Conservation (phyloP, 768 basidiomycete species). For the Boletellus ananas region DNA sequence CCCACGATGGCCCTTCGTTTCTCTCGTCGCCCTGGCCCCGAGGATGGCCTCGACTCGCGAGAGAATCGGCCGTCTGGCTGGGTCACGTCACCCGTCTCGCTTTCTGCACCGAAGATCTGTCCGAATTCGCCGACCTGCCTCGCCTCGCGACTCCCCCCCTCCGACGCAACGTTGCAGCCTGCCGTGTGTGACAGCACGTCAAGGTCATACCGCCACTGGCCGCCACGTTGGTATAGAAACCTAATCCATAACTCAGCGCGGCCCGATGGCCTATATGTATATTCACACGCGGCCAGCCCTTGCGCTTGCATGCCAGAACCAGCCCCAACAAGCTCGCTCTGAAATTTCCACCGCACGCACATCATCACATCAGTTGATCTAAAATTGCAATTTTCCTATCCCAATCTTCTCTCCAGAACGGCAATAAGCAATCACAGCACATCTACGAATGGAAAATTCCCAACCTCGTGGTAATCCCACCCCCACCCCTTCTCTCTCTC, state of each 20-base stretch:
- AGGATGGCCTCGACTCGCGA: too few species aligned
- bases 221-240: constrained; percentile 16
- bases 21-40: not conserved
- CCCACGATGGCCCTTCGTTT: too few species aligned
- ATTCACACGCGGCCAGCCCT: constrained; percentile 3
- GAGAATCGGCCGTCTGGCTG: too few species aligned
- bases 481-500: not conserved
- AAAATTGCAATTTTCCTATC: constrained; percentile 6
- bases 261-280: constrained; percentile 4
- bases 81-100: too few species aligned
- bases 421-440: constrained; percentile 8
- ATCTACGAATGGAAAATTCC: not conserved
- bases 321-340: not conserved
- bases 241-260: not conserved
- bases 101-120: not conserved
- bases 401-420: not conserved
- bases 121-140: not conserved
- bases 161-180: constrained; percentile 18
- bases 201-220: constrained; percentile 21
- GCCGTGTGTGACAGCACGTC: constrained; percentile 23
- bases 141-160: constrained; percentile 2
- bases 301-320: constrained; percentile 1
- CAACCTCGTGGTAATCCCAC: not conserved
- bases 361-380: not conserved
- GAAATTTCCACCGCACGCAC: not conserved